Base-by-base conservation (phyloP, 768 basidiomycete species). In the Dacryopinax primogenitus region DNA sequence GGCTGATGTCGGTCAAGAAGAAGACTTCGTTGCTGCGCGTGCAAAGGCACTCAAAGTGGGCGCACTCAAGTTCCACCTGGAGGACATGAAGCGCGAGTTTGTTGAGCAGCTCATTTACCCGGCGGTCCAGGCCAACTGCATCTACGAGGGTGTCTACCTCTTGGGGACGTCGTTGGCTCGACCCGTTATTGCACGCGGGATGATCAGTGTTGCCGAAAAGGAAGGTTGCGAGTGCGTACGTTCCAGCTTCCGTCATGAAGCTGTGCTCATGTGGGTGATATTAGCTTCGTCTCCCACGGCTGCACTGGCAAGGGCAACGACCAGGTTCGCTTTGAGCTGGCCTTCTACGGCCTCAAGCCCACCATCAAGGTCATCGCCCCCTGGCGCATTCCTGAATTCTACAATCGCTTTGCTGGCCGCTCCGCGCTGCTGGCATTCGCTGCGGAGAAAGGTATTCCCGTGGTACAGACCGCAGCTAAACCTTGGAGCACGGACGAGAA, bases 401-500 rank as follows among this genome's bases (percentile, higher is more conserved):
- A 97, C 83, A 83, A 95, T 77, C 91, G 93, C 66, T 99, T 99
- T 78, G 84, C 95, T 62, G 96, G 95, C 30, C 90, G 96, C 67
- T 87, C 90, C 71, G 93, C 92, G 21, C 86, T 99, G 65, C 87
- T 99, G 66, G 82, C 84, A 30, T 99, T 86, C 70, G 96, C 96
- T 32, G 86, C 86, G 7, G 79, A 90, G 73, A 90, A 92, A 75
- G 76, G 84, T 62, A 95, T 99, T 69, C 93, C 93, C 65, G 94
- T 99, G 67, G 82, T 86, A 68, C 96, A 99, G 78, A 99, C 96
- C 51, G 83, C 89, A 12, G 83, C 94, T 64, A 97, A 98, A 78
- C 95, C 96, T 36, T 99, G 96, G 96, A 97, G 95, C 1, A 99
- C 96, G 4, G 95, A 99, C 75, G 96, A 98, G 79, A 99, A 98